Evolutionary conservation across 2,329 filamentous ascomycete species (phyloP).

Genomic region (Alternaria novae-zelandiae): DNA sequence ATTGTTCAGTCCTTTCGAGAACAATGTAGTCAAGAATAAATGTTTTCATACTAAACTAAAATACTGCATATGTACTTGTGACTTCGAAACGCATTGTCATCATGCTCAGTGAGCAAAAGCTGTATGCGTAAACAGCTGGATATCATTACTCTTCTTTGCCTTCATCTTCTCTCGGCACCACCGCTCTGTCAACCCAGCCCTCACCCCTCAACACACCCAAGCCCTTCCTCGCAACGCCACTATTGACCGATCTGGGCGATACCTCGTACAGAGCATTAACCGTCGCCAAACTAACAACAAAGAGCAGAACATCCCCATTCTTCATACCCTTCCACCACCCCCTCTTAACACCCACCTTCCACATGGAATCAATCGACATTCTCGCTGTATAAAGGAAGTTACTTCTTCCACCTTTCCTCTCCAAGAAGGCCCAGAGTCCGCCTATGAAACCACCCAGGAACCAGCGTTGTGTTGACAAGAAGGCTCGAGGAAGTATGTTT

Average conservation of each 20-base stretch:
- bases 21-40: neutral
- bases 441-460: slow-evolving; percentile 87
- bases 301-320: slow-evolving; percentile 84
- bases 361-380: slow-evolving; percentile 79
- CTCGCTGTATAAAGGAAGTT: slow-evolving; percentile 82
- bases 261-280: slow-evolving; percentile 80
- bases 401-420: slow-evolving; percentile 62
- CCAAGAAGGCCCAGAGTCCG: slow-evolving; percentile 83
- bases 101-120: neutral
- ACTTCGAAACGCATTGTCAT: neutral
- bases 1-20: neutral
- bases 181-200: slow-evolving; percentile 71
- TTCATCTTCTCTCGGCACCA: slow-evolving; percentile 14
- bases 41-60: neutral
- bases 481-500: slow-evolving; percentile 72
- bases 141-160: slow-evolving; percentile 10
- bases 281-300: slow-evolving; percentile 78
- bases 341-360: slow-evolving; percentile 93
- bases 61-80: neutral
- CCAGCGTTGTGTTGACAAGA: slow-evolving; percentile 83
- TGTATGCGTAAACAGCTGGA: neutral
- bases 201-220: slow-evolving; percentile 77
- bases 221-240: slow-evolving; percentile 71
- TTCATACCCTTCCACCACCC: slow-evolving; percentile 84
- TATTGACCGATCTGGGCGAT: slow-evolving; percentile 70